Evolutionary conservation across 1,139 yeast species (phyloP).

Genomic region (Hemisphaericaspora subhashii): DNA sequence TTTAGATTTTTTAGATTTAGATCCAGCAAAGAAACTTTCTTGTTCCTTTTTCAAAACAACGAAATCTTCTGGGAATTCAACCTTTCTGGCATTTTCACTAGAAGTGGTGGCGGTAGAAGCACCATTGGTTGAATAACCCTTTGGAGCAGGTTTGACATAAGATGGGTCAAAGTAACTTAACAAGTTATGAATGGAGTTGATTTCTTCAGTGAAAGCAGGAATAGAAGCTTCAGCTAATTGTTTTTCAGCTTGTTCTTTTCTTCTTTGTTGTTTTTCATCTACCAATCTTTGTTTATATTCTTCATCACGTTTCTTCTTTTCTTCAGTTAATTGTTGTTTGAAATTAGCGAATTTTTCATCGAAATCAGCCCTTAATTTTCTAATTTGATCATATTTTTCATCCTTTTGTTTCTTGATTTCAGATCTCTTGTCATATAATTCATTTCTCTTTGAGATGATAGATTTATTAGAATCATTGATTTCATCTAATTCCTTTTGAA

Average conservation of each 20-base stretch:
- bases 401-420: conserved; percentile 70
- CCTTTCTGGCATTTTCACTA: conserved; percentile 36
- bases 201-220: conserved; percentile 84
- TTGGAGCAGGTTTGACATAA: conserved; percentile 59
- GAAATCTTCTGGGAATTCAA: conserved; percentile 64
- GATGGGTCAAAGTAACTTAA: conserved; percentile 77
- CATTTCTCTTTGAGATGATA: conserved; percentile 65
- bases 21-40: conserved; percentile 55
- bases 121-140: conserved; percentile 26
- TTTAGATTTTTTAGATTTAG: conserved; percentile 46
- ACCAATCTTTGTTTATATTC: conserved; percentile 58
- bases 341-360: conserved; percentile 72
- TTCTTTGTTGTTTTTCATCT: conserved; percentile 60
- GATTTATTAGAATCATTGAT: conserved; percentile 62
- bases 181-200: conserved; percentile 69
- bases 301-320: conserved; percentile 69
- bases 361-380: conserved; percentile 64
- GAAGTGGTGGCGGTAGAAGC: conserved; percentile 22
- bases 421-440: conserved; percentile 64
- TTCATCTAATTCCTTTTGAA: conserved; percentile 63
- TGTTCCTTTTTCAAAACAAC: conserved; percentile 67
- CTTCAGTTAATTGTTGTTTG: conserved; percentile 66
- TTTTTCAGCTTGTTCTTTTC: conserved; percentile 65
- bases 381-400: conserved; percentile 62
- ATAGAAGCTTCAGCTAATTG: conserved; percentile 66